Evolutionary conservation across 805 yeast species (phyloP), one percentile per base, ranked within the genome.

Genomic region (Ogataea sp.): DNA sequence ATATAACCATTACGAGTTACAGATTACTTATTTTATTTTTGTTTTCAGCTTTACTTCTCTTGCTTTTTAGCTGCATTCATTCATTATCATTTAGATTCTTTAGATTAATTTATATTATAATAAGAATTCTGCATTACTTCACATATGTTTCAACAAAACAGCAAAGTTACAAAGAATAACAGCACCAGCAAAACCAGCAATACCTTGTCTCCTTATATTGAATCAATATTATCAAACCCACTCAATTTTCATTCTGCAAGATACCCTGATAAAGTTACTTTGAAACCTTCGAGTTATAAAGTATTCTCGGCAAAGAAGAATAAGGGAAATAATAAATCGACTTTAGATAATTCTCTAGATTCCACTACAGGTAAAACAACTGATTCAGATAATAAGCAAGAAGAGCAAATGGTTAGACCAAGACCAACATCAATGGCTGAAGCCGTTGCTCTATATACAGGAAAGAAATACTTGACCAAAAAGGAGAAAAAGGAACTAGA

Each of bases 171-270:
- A 20, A 32, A 20, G n/a, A 38, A 26, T 14, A 37, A 24, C 40
- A 38, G 34, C n/a, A 30, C 16, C 21, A 30, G 16, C 21, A 6
- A 23, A 32, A 33, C 25, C 36, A 36, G 34, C 35, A 38, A 34
- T 29, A 32, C 38, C 35, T 38, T 49, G 10, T 67, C 73, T 37
- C 84, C 85, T n/a, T 55, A 78, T 34, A 73, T 79, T 43, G 84
- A 78, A 49, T 66, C 83, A 49, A 67, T 80, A 40, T 63, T 80
- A 31, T 60, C 78, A 23, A 73, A 74, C 41, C 88, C 87, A 9
- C 55, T 81, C 38, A 67, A 66, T 23, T 86, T 85, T 58, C 76
- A 71, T 39, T 66, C 76, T 4, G 88, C 85, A 14, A 73, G 68
- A 45, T 62, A 61, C 39, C 73, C 78, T 6, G 83, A 75, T 52